phyloP scores from a whole-genome alignment of 805 yeast species.

The Saccharomycopsis javanensis region DNA sequence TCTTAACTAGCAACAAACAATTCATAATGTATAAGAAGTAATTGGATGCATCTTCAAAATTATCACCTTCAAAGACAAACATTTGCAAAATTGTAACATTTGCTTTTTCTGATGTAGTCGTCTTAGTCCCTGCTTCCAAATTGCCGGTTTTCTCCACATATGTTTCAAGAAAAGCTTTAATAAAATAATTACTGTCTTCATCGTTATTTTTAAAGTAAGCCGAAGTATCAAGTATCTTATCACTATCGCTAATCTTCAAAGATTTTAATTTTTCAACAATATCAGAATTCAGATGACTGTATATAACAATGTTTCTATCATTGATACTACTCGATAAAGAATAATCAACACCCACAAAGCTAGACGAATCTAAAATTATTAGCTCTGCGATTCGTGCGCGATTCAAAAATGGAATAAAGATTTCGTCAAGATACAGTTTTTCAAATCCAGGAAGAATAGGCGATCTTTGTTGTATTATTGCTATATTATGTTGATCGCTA shows the following conservation, averaged over 20 bases:
- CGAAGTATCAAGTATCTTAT: background rate
- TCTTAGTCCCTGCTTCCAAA: too few relatives aligned
- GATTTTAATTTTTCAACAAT: conserved; percentile 19
- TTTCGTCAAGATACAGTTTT: conserved; percentile 39
- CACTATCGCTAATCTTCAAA: conserved; percentile 12
- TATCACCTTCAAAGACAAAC: conserved; percentile 86
- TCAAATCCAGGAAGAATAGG: conserved; percentile 67
- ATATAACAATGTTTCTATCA: conserved; percentile 1
- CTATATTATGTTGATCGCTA: conserved; percentile 31
- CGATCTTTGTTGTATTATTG: conserved; percentile 72
- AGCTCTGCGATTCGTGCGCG: conserved; percentile 34
- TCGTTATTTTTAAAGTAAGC: background rate
- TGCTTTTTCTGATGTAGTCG: too few relatives aligned
- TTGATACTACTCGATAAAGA: conserved; percentile 11
- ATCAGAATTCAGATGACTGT: conserved; percentile 2
- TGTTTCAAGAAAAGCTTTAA: background rate
- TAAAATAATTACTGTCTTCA: background rate
- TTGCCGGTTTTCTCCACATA: too few relatives aligned
- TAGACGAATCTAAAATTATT: conserved; percentile 51
- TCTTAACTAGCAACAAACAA: conserved; percentile 1
- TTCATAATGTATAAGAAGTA: conserved; percentile 6
- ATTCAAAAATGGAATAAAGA: conserved; percentile 41
- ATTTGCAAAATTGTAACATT: conserved; percentile 37
- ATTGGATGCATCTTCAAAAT: conserved; percentile 31
- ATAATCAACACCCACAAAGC: conserved; percentile 18